These are phyloP conservation scores for Trichomonascaceae sp. DNA, from an alignment of 1,139 yeast genomes.

Conservation along the genomic window DNA sequence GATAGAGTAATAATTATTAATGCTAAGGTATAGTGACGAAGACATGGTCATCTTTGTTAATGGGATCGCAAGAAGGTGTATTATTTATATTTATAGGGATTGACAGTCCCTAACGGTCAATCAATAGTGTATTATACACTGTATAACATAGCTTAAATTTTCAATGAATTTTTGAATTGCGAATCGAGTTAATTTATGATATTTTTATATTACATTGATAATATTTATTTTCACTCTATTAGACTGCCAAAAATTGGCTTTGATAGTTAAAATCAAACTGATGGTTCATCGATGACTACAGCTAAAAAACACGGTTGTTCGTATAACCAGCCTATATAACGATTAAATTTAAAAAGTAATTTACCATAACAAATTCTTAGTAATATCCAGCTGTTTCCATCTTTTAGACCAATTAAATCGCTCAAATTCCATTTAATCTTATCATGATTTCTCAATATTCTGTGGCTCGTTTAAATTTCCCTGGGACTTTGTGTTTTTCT, in stretches of 20 bases:
- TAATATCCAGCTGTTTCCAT: background rate
- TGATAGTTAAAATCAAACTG: background rate
- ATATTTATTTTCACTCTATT: too few species aligned
- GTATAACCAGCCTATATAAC: background rate
- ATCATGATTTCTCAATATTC: background rate
- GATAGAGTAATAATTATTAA: background rate
- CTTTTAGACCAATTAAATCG: background rate
- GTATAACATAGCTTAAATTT: too few species aligned
- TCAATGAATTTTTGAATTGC: too few species aligned
- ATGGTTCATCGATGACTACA: background rate
- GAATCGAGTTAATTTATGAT: too few species aligned
- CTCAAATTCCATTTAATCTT: background rate
- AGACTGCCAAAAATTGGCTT: too few species aligned
- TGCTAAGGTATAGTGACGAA: too few species aligned
- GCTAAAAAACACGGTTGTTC: background rate
- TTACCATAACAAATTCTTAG: background rate
- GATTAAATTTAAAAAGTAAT: too few species aligned
- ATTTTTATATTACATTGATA: too few species aligned
- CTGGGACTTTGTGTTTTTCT: background rate
- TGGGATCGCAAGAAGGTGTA: background rate
- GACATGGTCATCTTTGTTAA: background rate
- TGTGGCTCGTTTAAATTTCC: background rate
- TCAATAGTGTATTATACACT: too few species aligned
- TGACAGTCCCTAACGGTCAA: background rate
- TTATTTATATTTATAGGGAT: background rate